Evolutionary conservation across 805 yeast genomes (phyloP), one percentile per base, ranked within the genome.

Genomic region (Spathaspora girioi): DNA sequence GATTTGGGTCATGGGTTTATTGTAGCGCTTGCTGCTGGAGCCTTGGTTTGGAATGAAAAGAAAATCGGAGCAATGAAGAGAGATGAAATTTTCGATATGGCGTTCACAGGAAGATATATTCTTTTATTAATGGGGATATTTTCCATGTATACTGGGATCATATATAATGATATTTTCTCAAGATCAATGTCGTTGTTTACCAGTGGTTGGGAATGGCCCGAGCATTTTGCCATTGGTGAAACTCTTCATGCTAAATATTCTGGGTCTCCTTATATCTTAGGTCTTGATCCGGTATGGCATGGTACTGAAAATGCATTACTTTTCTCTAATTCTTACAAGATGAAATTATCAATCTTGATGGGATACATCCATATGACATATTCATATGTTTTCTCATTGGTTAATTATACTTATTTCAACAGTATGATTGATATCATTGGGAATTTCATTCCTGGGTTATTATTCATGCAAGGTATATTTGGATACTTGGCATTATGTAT

Each of bases 51-150:
- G 47, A 85, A 87, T 65, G 99, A 94, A 69, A 79, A 77, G 55
- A 77, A 79, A 56, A 80, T 94, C 49, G 85, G 79, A 20, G 76
- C 76, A 46, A 78, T 84, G 77, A 81, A 86, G 62, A 80, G 92
- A 62, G 97, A 90, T 64, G 99, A 94, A 66, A 90, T 96, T 48
- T 89, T 91, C 63, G 98, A 91, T 63, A 94, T 94, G 98, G 97
- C 97, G 0, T 94, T 78, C 67, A 73, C 84, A 17, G 99, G 99
- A 43, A 83, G 99, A 63, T 94, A 94, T 68, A 90, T 94, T 51
- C 72, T 94, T 48, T 74, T 91, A 54, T 71, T 94, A 54, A 94
- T 94, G 99, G 99, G 99, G 23, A 60, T 80, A 3, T 94, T 94
- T 66, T 92, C 99, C 48, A 89, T 94, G 82, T 93, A 90, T 72